These are phyloP conservation scores for Wickerhamiella infanticola DNA, from an alignment of 1,139 yeast species.

Conservation along the genomic window DNA sequence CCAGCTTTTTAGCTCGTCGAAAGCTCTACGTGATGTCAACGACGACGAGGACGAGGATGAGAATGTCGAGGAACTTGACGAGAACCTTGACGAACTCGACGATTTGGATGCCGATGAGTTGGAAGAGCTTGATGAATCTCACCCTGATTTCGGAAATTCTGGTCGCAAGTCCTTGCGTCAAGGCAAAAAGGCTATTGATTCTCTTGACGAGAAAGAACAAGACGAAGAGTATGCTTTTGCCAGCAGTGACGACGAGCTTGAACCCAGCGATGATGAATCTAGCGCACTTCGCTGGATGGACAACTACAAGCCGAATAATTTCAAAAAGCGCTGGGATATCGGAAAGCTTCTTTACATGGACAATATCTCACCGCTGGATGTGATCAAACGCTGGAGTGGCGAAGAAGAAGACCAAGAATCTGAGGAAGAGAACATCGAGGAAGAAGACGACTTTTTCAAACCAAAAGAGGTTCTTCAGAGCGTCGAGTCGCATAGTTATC, in stretches of 20 bases:
- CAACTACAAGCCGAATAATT: constrained; percentile 17
- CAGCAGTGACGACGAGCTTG: constrained; percentile 22
- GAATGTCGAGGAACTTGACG: constrained; percentile 27
- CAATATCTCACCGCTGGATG: constrained; percentile 62
- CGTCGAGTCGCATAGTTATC: constrained; percentile 25
- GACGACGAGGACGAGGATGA: constrained; percentile 30
- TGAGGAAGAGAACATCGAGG: constrained; percentile 30
- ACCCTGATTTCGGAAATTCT: constrained; percentile 11
- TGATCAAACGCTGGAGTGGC: constrained; percentile 53
- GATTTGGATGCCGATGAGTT: constrained; percentile 23
- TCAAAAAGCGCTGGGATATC: constrained; percentile 48
- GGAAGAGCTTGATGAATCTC: constrained; percentile 16
- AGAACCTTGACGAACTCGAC: constrained; percentile 25
- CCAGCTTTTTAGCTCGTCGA: constrained; percentile 42
- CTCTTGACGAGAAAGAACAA: constrained; percentile 26
- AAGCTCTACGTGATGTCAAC: constrained; percentile 26
- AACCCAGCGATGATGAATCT: constrained; percentile 26
- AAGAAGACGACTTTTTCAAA: constrained; percentile 48
- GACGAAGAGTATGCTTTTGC: constrained; percentile 25
- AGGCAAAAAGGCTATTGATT: constrained; percentile 26
- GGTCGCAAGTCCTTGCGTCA: constrained; percentile 14
- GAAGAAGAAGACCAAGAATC: constrained; percentile 30
- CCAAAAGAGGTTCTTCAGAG: constrained; percentile 30
- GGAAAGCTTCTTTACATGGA: constrained; percentile 67
- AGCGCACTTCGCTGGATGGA: constrained; percentile 29